phyloP scores from a whole-genome alignment of 352 stramenopile species.

The Phytophthora vignae region DNA sequence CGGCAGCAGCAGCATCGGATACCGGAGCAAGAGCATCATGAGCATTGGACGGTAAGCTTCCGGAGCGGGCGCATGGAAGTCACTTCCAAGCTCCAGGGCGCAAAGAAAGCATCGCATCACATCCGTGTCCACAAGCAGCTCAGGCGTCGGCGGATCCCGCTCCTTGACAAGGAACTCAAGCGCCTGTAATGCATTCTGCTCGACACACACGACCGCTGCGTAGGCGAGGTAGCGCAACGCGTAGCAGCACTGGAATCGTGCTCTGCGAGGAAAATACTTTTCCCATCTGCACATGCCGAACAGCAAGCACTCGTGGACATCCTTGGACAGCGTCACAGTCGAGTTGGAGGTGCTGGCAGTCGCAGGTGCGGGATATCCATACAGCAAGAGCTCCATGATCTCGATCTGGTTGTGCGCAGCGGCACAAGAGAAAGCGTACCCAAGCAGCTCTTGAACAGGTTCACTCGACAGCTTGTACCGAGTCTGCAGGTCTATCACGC shows the following conservation, averaged over 20 bases:
- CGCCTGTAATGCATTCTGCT: slow-evolving; percentile 47
- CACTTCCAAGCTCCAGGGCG: slow-evolving; percentile 43
- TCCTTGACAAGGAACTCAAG: slow-evolving; percentile 41
- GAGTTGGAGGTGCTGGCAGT: not conserved
- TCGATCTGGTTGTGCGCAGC: slow-evolving; percentile 35
- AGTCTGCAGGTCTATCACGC: slow-evolving; percentile 23
- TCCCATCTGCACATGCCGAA: slow-evolving; percentile 48
- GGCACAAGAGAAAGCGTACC: slow-evolving; percentile 36
- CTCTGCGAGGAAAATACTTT: slow-evolving; percentile 39
- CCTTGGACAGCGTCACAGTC: slow-evolving; percentile 7
- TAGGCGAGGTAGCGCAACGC: slow-evolving; percentile 55
- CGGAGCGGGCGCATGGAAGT: slow-evolving; percentile 38
- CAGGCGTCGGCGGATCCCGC: slow-evolving; percentile 1
- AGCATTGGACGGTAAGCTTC: slow-evolving; percentile 51
- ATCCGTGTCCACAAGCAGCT: slow-evolving; percentile 49
- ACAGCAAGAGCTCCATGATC: slow-evolving; percentile 34
- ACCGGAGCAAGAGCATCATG: slow-evolving; percentile 43
- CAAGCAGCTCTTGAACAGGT: slow-evolving; percentile 31
- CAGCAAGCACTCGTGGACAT: slow-evolving; percentile 26
- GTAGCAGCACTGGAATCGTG: slow-evolving; percentile 41
- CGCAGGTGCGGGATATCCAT: slow-evolving; percentile 3
- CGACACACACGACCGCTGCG: slow-evolving; percentile 48
- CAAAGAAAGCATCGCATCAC: slow-evolving; percentile 45
- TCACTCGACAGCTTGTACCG: slow-evolving; percentile 15
- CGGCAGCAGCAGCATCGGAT: slow-evolving; percentile 36